Conservation (phyloP, 805 yeast species). For the Pichia manshurica region DNA sequence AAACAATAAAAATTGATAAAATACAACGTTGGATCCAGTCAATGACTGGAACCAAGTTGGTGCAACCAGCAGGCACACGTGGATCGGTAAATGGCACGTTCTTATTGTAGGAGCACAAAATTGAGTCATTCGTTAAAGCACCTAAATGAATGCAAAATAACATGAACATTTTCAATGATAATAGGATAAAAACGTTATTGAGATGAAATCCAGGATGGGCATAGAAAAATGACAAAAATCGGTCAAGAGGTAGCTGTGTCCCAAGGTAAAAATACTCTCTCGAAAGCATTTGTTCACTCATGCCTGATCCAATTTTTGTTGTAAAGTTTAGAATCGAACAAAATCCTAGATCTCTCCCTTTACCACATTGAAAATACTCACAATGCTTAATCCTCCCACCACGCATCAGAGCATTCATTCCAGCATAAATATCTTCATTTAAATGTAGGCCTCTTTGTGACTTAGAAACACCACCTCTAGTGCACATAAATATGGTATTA, state of each 20-base stretch:
- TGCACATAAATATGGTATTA: slow-evolving; percentile 69
- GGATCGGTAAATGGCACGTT: slow-evolving; percentile 56
- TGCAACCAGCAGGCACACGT: slow-evolving; percentile 63
- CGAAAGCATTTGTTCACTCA: slow-evolving; percentile 84
- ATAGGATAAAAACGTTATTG: slow-evolving; percentile 67
- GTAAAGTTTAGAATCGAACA: slow-evolving; percentile 78
- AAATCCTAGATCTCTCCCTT: slow-evolving; percentile 81
- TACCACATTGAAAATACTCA: slow-evolving; percentile 81
- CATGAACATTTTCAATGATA: slow-evolving; percentile 60
- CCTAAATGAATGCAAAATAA: slow-evolving; percentile 56
- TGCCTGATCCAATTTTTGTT: slow-evolving; percentile 83
- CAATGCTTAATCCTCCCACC: slow-evolving; percentile 84
- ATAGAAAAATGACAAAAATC: slow-evolving; percentile 73
- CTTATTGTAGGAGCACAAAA: slow-evolving; percentile 55
- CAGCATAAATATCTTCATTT: slow-evolving; percentile 84
- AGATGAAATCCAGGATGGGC: slow-evolving; percentile 86
- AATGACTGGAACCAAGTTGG: slow-evolving; percentile 61
- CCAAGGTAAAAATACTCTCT: slow-evolving; percentile 77
- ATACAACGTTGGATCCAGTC: slow-evolving; percentile 73
- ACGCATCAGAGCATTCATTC: slow-evolving; percentile 70
- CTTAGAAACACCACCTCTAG: slow-evolving; percentile 83
- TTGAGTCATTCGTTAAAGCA: slow-evolving; percentile 54
- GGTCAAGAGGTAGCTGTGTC: slow-evolving; percentile 68
- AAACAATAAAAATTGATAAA: slow-evolving; percentile 67
- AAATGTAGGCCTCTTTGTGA: slow-evolving; percentile 79